Evolutionary conservation across 768 basidiomycete species (phyloP).

Genomic region (Podaxis sp.): DNA sequence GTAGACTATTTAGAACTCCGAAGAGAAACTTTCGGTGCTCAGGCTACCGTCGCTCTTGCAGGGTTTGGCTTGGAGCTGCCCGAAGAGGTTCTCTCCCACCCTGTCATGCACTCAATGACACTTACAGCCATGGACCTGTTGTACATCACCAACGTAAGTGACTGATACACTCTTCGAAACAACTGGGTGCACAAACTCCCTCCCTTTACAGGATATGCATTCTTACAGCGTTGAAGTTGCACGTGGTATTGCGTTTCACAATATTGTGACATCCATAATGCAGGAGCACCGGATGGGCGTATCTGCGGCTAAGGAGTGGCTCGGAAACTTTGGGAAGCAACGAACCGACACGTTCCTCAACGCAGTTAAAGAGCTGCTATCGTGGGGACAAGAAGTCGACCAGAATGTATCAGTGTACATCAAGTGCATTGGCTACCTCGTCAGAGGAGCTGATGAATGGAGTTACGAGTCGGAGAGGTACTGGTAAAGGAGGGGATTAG

Average conservation of each 20-base stretch:
- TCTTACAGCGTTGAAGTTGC: conserved; percentile 19
- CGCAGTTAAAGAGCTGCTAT: conserved; percentile 9
- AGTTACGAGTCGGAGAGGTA: conserved; percentile 7
- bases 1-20: conserved; percentile 17
- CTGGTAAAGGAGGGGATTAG: conserved; percentile 16
- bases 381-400: conserved; percentile 14
- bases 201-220: conserved; percentile 15
- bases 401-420: conserved; percentile 15
- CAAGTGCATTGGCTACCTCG: conserved; percentile 6
- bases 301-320: conserved; percentile 15
- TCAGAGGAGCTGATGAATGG: conserved; percentile 15
- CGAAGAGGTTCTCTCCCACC: conserved; percentile 18
- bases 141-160: conserved; percentile 16
- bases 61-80: conserved; percentile 21
- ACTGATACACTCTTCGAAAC: background rate
- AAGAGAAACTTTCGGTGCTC: conserved; percentile 16
- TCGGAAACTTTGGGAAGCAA: conserved; percentile 8
- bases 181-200: background rate
- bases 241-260: conserved; percentile 16
- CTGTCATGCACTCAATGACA: conserved; percentile 13
- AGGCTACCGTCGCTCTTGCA: conserved; percentile 13
- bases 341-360: conserved; percentile 10
- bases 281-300: conserved; percentile 14
- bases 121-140: conserved; percentile 15
- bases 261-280: conserved; percentile 19